Evolutionary conservation across 2,329 filamentous ascomycete genomes (phyloP), one percentile per base, ranked within the genome.

Genomic region (Beauveria scarabaeidicola): DNA sequence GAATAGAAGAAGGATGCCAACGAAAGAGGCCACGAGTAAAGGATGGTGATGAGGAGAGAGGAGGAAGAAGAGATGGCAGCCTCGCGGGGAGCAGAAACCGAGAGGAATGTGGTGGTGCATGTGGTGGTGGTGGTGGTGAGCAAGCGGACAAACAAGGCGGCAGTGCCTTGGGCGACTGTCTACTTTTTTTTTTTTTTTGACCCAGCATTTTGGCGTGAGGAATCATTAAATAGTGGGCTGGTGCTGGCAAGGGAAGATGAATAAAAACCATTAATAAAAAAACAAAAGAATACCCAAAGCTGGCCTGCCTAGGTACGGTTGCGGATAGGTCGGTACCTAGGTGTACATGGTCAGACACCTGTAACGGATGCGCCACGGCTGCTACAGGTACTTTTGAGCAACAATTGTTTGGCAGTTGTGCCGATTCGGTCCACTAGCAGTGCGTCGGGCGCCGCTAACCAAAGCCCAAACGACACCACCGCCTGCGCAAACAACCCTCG

Each of bases 21-120:
- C 19, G 32, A 50, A 57, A 13, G 36, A 50, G 36, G 36, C 46
- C n/a, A n/a, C 17, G n/a, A 43, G 38, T 8, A 36, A 50, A 43
- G 38, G 47, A 58, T 43, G 47, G 47, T 32, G 53, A 58, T 32
- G 47, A 36, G 47, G n/a, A 21, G n/a, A 51, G 46, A 51, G 46
- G 47, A 46, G 44, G 55, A 50, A 17, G 32, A 29, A 15, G 17
- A 50, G 44, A 40, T 23, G 29, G 15, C 23, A 38, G 40, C 52
- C 36, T 58, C 54, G 23, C 46, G 54, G 55, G 17, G 46, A 40
- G n/a, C 21, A 32, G 25, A 41, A 51, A n/a, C 21, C 17, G n/a
- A 21, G 41, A 15, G 41, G 38, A 38, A 38, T 10, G 19, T 36
- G 32, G 32, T 36, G 32, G 32, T 15, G 32, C 29, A 32, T 32